Evolutionary conservation across 1,139 yeast genomes (phyloP).

Genomic region (Sugiyamaella japonica): DNA sequence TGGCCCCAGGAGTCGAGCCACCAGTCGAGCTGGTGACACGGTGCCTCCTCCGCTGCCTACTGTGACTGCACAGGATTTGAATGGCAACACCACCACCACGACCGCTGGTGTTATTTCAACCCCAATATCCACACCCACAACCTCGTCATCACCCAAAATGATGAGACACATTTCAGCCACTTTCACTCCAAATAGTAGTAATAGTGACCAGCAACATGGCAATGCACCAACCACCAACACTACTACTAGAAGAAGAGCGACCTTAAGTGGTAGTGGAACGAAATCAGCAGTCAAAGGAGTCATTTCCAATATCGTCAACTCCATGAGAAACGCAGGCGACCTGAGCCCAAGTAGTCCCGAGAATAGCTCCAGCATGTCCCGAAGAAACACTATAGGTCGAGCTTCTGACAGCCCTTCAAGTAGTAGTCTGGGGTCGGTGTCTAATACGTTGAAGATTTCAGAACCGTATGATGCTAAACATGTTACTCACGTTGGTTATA

Average conservation of each 20-base stretch:
- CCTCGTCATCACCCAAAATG: conserved; percentile 13
- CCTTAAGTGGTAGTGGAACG: conserved; percentile 31
- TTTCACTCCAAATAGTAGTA: conserved; percentile 16
- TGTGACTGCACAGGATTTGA: conserved; percentile 14
- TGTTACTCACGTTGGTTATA: conserved; percentile 90
- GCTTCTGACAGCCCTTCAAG: conserved; percentile 24
- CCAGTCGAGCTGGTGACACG: conserved; percentile 32
- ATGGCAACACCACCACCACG: conserved; percentile 5
- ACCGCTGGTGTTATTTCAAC: conserved; percentile 16
- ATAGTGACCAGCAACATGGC: background rate
- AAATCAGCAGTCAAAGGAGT: conserved; percentile 51
- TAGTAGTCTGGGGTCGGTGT: conserved; percentile 29
- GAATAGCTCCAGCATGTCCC: conserved; percentile 6
- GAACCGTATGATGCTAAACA: conserved; percentile 90
- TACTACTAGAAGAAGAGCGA: conserved; percentile 30
- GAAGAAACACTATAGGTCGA: conserved; percentile 15
- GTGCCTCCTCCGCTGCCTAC: conserved; percentile 23
- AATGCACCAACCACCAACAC: no score
- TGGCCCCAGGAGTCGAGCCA: conserved; percentile 29
- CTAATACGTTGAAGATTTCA: conserved; percentile 63
- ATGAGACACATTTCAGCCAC: conserved; percentile 12
- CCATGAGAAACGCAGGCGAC: conserved; percentile 40
- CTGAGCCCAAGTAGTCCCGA: conserved; percentile 18
- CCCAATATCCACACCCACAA: no score
- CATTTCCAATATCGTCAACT: conserved; percentile 50